Evolutionary conservation across 2,329 filamentous ascomycete species (phyloP), one percentile per base, ranked within the genome.

Genomic region (Septoria petroselini): DNA sequence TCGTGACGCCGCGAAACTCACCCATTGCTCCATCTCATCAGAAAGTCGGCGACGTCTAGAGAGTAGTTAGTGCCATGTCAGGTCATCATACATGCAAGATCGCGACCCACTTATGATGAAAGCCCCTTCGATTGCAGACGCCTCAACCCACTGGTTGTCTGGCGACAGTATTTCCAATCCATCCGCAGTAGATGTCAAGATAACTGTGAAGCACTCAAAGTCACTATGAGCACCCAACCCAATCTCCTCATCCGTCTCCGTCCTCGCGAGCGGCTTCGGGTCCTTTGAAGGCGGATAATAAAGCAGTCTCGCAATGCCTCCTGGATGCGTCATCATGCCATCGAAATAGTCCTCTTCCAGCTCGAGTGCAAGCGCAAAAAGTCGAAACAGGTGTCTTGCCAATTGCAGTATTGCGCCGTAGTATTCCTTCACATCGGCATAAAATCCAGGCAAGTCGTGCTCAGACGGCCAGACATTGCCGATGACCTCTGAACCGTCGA

Each of bases 11-110:
- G n/a, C n/a, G n/a, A n/a, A n/a, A 27, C 23, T 27, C 23, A 12
- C 33, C 70, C 71, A 47, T 72, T 72, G 8, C 71, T 74, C 70
- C 71, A 73, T 39, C 70, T 59, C 66, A 75, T 71, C 55, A 77
- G 67, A 70, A 76, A 74, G 54, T 77, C 74, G 1, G 73, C 75
- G 27, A 77, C 71, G 51, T 77, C 77, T 12, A 76, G 72, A 6
- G 18, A 21, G 7, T 2, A 8, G 38, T 41, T 11, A 41, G 35
- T 11, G 2, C 68, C 68, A 52, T 71, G 17, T 19, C 25, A 17
- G 12, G 9, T 7, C 43, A 29, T 29, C n/a, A 23, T 3, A 7
- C 12, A 21, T 39, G 5, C n/a, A 11, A 18, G 15, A 47, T 21
- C 2, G 17, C 18, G 7, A 40, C 43, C 31, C 19, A 47, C 43